Conservation (phyloP, 2,329 filamentous ascomycete species). For the Magnaporthales sp. region DNA sequence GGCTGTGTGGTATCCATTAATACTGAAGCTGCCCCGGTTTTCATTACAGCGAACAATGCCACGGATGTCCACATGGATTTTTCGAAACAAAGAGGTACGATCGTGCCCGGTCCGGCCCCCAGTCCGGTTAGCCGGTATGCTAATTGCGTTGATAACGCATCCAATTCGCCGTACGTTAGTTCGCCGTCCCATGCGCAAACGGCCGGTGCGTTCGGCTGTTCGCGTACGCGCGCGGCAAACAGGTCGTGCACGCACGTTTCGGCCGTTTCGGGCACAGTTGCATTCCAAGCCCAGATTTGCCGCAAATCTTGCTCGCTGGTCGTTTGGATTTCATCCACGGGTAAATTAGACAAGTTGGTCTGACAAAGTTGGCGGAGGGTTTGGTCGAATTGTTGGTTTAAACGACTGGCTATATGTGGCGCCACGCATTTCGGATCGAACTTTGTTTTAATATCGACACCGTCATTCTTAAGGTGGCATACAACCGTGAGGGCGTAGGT, state of each 20-base stretch:
- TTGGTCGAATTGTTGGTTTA: not conserved
- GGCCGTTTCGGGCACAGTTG: constrained; percentile 4
- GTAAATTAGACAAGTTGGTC: not conserved
- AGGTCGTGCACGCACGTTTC: not conserved
- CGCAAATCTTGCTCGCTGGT: not conserved
- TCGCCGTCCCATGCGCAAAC: constrained; percentile 20
- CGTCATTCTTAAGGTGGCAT: not conserved
- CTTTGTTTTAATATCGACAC: not conserved
- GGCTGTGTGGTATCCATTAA: constrained; percentile 11
- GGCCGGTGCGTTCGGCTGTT: constrained; percentile 15
- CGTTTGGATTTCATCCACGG: not conserved
- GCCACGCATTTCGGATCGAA: not conserved
- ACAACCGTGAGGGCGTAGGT: not conserved
- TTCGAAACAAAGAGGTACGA: constrained; percentile 14
- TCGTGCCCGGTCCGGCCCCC: constrained; percentile 10
- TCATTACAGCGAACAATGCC: constrained; percentile 14
- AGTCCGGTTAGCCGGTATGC: not conserved
- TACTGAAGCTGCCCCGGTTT: constrained; percentile 17
- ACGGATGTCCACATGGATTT: constrained; percentile 15
- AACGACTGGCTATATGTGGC: no score
- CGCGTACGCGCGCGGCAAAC: not conserved
- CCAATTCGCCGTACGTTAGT: constrained; percentile 21
- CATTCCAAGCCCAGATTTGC: not conserved
- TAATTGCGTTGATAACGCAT: constrained; percentile 25
- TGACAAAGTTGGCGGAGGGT: not conserved